Base-by-base conservation (phyloP, 1,284 basidiomycete genomes). In the Abortiporus biennis region DNA sequence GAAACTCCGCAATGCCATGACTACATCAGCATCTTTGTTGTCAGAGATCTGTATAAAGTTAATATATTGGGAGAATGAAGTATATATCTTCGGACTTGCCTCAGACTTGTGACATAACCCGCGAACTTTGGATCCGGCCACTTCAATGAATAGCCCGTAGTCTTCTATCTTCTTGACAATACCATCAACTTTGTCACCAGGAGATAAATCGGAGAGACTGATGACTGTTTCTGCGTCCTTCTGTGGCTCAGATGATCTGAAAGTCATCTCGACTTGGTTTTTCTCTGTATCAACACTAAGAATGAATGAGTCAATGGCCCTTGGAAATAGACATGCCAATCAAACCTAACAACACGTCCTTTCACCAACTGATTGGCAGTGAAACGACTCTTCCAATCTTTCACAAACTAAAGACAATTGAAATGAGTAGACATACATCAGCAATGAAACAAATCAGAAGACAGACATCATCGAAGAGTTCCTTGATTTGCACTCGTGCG, bases 41-140 rank as follows among this genome's bases (percentile, higher is more conserved):
- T 95, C 92, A 5, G 91, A 85, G 36, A 95, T 72, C 86, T 92
- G 47, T 21, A 22, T 17, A 15, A 13, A 0, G 3, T 9, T 38
- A 16, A 43, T 42, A 16, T 42, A 35, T 42, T 5, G 21, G 30
- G 1, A 31, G 29, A 46, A 3, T 31, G 24, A 8, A 1, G 3
- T 5, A 21, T 20, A 43, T 17, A 15, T n/a, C 15, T 40, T 21
- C 34, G 12, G 16, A 23, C 29, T 40, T 55, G 85, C 87, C 72
- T 96, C 78, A 16, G 88, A 90, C 63, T 92, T 92, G 65, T 99
- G 96, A 61, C 95, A 98, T 8, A 99, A 71, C 4, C 96, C 96
- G 44, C 76, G 85, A 38, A 98, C 69, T 54, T 85, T 85, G 1
- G 87, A 85, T 12, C 78, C 85, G 8, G 88, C 80, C 32, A 98